A percentile compares a stretch with the other conserved stretches of the same genome.
phyloP scores from a whole-genome alignment of 768 basidiomycete species.

The Melanogaster broomeanus region DNA sequence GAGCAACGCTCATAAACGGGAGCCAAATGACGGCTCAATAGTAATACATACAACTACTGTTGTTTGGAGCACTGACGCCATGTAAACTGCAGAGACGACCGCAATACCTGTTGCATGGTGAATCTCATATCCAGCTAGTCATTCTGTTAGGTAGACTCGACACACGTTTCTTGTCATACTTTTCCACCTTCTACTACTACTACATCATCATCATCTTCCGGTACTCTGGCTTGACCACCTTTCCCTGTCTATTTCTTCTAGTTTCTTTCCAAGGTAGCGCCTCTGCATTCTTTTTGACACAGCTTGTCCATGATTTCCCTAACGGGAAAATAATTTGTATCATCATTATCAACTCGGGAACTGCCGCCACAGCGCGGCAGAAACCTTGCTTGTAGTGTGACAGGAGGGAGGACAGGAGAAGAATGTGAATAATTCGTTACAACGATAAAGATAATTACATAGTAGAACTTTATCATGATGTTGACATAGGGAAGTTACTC shows the following conservation, averaged over 20 bases:
- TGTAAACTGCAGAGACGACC: constrained; percentile 1
- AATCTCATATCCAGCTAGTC: background rate
- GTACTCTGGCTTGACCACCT: background rate
- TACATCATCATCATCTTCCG: background rate
- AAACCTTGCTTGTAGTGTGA: too few species aligned
- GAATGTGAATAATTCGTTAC: too few species aligned
- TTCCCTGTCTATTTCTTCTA: background rate
- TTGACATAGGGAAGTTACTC: too few species aligned
- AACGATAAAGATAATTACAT: too few species aligned
- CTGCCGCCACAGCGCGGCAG: too few species aligned
- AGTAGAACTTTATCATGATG: too few species aligned
- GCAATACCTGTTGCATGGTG: constrained; percentile 12
- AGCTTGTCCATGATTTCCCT: too few species aligned
- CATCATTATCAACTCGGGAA: too few species aligned
- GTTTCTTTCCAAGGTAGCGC: background rate
- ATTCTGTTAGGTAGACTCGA: background rate
- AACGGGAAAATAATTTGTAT: too few species aligned
- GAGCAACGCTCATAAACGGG: background rate
- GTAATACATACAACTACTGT: constrained; percentile 2
- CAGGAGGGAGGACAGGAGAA: too few species aligned
- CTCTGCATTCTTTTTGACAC: background rate
- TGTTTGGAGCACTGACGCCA: background rate
- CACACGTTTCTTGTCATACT: background rate
- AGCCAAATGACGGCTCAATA: background rate
- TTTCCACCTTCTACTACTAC: background rate